phyloP scores from a whole-genome alignment of 176 grass and related monocot genomes.

The Zea mays region DNA sequence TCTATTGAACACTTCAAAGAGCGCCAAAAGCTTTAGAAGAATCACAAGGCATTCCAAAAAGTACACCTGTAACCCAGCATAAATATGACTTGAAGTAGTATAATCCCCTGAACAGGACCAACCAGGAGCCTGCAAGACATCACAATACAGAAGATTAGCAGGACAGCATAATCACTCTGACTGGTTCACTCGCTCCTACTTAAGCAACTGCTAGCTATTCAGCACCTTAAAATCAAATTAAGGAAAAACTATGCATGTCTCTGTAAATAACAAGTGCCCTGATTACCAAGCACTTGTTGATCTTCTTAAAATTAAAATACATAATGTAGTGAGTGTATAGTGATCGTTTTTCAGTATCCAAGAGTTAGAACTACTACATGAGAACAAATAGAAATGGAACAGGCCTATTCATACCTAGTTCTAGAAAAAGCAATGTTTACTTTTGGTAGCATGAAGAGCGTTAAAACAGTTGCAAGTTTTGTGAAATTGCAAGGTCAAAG shows the following conservation, averaged over 20 bases:
- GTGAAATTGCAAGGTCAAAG: constrained; percentile 23
- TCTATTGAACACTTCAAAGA: constrained; percentile 42
- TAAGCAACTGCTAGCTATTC: neutral
- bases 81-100: constrained; percentile 50
- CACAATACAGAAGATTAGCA: constrained; percentile 32
- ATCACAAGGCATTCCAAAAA: constrained; percentile 24
- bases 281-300: neutral
- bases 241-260: neutral
- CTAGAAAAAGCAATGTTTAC: neutral
- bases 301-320: neutral
- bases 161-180: constrained; percentile 5
- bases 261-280: neutral
- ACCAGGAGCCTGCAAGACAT: constrained; percentile 63
- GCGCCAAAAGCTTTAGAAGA: constrained; percentile 3
- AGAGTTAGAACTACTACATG: neutral
- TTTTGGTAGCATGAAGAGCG: neutral
- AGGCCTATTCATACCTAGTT: neutral
- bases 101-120: constrained; percentile 78
- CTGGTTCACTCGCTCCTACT: neutral
- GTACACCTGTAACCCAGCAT: constrained; percentile 80
- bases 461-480: neutral
- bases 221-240: constrained; percentile 1
- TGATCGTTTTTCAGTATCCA: constrained; percentile 11
- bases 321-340: neutral
- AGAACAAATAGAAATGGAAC: neutral